Conservation (phyloP, 257 asterid species). For the Nemophila menziesii region DNA sequence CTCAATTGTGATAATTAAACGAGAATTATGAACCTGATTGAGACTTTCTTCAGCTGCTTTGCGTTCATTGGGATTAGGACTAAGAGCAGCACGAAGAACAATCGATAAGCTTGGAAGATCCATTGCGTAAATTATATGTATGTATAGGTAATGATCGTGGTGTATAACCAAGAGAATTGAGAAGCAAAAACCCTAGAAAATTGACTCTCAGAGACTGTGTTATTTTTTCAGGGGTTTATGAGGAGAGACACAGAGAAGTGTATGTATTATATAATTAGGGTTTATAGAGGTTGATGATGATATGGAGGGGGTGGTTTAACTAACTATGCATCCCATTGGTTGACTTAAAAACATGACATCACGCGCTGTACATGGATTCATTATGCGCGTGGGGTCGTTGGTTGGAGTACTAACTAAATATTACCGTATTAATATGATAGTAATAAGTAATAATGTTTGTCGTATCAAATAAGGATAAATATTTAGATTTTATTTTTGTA, state of each 20-base stretch:
- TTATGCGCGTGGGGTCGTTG: neutral
- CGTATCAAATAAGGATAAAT: too few species aligned
- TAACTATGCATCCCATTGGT: neutral
- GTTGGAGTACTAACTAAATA: neutral
- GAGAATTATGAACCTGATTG: conserved; percentile 44
- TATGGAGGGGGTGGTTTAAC: neutral
- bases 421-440: too few species aligned
- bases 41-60: conserved; percentile 83
- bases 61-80: conserved; percentile 77
- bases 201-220: neutral
- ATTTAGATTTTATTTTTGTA: too few species aligned
- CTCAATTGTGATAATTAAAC: neutral
- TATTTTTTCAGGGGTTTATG: neutral
- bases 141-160: neutral
- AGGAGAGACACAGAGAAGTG: neutral
- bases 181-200: neutral
- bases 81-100: conserved; percentile 66
- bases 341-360: neutral
- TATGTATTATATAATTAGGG: conserved; percentile 27
- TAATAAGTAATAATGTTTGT: too few species aligned
- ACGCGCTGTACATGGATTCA: neutral
- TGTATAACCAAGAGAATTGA: neutral
- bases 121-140: conserved; percentile 19
- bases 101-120: conserved; percentile 76
- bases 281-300: conserved; percentile 12